Evolutionary conservation across 2,329 filamentous ascomycete genomes (phyloP).

Genomic region (Claviceps cyperi): DNA sequence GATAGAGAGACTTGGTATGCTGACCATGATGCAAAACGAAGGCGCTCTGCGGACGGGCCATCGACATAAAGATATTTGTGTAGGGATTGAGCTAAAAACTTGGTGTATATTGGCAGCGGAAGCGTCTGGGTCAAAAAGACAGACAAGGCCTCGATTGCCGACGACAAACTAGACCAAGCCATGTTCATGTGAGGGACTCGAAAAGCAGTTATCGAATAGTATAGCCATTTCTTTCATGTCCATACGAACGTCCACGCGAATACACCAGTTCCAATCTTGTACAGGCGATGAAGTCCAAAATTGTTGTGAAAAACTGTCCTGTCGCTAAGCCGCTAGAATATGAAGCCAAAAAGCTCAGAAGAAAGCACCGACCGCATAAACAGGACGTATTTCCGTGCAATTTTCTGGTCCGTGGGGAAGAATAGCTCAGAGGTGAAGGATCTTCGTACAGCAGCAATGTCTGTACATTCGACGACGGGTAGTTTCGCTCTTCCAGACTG

Average conservation of each 20-base stretch:
- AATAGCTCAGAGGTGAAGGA: too few species aligned
- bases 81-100: slow-evolving; percentile 9
- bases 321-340: too few species aligned
- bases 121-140: not conserved
- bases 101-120: slow-evolving; percentile 14
- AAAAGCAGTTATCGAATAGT: not conserved
- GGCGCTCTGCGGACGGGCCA: not conserved
- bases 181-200: not conserved
- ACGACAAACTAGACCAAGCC: not conserved
- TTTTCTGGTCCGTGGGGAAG: too few species aligned
- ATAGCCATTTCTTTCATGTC: not conserved
- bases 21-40: not conserved
- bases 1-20: slow-evolving; percentile 6
- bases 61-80: not conserved
- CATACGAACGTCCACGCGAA: not conserved
- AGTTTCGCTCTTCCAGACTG: not conserved
- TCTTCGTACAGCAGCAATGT: too few species aligned
- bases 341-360: too few species aligned
- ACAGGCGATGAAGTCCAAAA: too few species aligned
- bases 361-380: too few species aligned
- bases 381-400: too few species aligned
- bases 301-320: too few species aligned
- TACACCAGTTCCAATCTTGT: not conserved
- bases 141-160: not conserved
- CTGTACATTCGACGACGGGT: too few species aligned